Evolutionary conservation across 2,329 filamentous ascomycete genomes (phyloP).

Genomic region (Penicillium sp.): DNA sequence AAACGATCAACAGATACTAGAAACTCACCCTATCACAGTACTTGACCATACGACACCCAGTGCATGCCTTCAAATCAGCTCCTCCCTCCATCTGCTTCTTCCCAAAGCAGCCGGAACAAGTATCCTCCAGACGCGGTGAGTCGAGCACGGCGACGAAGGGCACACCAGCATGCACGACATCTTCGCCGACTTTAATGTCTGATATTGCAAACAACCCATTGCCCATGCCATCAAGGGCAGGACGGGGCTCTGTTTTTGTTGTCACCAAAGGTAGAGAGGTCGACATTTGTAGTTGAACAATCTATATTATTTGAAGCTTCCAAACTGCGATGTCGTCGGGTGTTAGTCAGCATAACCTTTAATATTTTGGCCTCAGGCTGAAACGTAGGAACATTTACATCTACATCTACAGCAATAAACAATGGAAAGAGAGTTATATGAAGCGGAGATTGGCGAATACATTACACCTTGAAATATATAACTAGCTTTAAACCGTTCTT

Average conservation of each 20-base stretch:
- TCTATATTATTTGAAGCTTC: neutral
- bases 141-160: conserved; percentile 54
- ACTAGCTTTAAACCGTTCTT: conserved; percentile 21
- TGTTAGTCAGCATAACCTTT: conserved; percentile 8
- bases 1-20: neutral
- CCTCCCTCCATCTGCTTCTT: conserved; percentile 28
- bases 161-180: conserved; percentile 47
- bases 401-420: neutral
- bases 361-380: neutral
- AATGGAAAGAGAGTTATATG: neutral
- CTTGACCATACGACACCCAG: conserved; percentile 53
- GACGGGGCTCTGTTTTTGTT: conserved; percentile 23
- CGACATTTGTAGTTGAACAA: conserved; percentile 15
- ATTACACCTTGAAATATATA: neutral
- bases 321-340: neutral
- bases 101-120: conserved; percentile 55
- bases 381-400: neutral
- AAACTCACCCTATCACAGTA: conserved; percentile 56
- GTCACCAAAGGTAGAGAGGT: conserved; percentile 15
- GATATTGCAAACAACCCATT: conserved; percentile 53
- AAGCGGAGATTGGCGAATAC: neutral
- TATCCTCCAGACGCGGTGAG: conserved; percentile 47
- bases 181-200: conserved; percentile 46
- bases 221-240: conserved; percentile 37
- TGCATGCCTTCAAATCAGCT: conserved; percentile 49